Conservation (phyloP, 305 asterid genomes). For the Andrographis paniculata region DNA sequence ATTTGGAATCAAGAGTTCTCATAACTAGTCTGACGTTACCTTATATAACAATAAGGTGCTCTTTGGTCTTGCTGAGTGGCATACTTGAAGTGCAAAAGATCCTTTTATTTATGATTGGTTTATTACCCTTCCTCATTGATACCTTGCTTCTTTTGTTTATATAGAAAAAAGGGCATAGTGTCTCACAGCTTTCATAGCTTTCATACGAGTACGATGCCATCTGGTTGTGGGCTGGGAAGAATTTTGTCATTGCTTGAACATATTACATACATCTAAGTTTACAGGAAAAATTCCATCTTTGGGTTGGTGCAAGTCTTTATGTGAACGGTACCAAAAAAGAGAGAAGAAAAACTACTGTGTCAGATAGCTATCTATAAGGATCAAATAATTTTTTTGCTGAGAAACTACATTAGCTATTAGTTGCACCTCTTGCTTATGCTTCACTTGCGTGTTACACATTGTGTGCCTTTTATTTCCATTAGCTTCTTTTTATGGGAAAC, state of each 20-base stretch:
- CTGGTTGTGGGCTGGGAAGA: background rate
- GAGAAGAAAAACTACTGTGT: too few relatives aligned
- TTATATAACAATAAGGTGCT: too few relatives aligned
- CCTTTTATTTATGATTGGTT: background rate
- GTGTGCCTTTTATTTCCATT: background rate
- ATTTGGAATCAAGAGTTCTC: background rate
- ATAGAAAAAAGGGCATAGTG: background rate
- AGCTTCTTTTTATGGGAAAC: background rate
- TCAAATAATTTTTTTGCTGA: too few relatives aligned
- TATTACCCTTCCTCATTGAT: background rate
- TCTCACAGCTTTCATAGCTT: too few relatives aligned
- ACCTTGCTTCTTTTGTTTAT: too few relatives aligned
- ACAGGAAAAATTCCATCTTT: background rate
- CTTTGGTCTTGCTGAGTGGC: background rate
- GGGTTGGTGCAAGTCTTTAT: background rate
- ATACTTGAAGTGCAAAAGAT: background rate
- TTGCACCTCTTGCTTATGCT: background rate
- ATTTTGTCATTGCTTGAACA: slow-evolving; percentile 2
- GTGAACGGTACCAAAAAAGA: background rate
- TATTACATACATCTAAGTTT: slow-evolving; percentile 1
- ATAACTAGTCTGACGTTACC: background rate
- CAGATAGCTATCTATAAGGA: too few relatives aligned
- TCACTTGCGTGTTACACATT: background rate
- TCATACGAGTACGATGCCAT: background rate
- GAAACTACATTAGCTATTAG: too few relatives aligned